Conservation (phyloP, 192 early-diverging fungal species). For the Phycomyces nitens region DNA sequence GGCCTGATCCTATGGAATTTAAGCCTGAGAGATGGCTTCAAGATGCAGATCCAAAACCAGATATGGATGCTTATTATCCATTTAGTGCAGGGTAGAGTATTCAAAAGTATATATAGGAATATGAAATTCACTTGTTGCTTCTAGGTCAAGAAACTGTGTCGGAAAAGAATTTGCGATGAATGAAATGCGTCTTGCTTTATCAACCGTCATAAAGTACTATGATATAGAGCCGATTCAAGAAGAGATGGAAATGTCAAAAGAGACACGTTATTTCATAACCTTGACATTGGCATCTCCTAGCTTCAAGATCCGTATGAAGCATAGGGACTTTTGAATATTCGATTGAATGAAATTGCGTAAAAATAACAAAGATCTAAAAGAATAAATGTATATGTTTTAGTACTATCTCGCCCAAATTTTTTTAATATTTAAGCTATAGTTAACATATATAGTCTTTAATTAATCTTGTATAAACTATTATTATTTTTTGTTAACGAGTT, state of each 20-base stretch:
- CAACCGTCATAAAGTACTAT: constrained; percentile 41
- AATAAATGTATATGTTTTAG: no score
- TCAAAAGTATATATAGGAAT: neutral
- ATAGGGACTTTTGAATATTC: neutral
- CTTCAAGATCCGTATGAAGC: constrained; percentile 15
- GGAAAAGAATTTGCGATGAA: constrained; percentile 49
- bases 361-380: no score
- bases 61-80: constrained; percentile 42
- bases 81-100: constrained; percentile 42
- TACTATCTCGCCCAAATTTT: no score
- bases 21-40: constrained; percentile 35
- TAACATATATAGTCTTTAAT: no score
- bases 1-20: constrained; percentile 19
- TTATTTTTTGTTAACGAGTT: no score
- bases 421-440: no score
- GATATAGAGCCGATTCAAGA: constrained; percentile 40
- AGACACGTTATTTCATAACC: constrained; percentile 24
- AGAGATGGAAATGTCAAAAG: constrained; percentile 66
- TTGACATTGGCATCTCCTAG: constrained; percentile 15
- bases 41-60: neutral
- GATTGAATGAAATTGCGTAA: no score
- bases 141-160: constrained; percentile 44
- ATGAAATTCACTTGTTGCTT: neutral
- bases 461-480: no score
- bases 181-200: constrained; percentile 49